phyloP scores from a whole-genome alignment of 352 stramenopile genomes.

The Hyaloperonospora arabidopsidis region DNA sequence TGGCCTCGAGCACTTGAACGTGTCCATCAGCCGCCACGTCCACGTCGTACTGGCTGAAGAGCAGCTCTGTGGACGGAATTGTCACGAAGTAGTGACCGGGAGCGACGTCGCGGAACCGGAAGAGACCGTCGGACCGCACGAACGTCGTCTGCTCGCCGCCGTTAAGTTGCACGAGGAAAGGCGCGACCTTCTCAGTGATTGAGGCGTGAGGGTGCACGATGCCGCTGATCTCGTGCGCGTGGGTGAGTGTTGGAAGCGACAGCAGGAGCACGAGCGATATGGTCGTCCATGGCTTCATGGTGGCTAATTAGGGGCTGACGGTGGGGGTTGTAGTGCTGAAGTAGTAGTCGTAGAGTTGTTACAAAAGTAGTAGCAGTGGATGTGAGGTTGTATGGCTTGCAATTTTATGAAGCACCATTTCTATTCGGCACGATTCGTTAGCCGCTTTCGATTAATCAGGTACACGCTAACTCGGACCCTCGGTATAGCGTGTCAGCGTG shows the following conservation, averaged over 20 bases:
- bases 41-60: constrained; percentile 73
- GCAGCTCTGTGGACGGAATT: constrained; percentile 51
- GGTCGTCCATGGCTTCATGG: too few species aligned
- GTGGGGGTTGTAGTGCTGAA: too few species aligned
- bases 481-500: too few species aligned
- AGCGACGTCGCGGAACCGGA: constrained; percentile 65
- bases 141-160: constrained; percentile 66
- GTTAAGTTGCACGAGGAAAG: constrained; percentile 63
- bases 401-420: too few species aligned
- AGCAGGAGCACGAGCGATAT: constrained; percentile 17
- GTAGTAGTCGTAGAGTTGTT: too few species aligned
- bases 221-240: constrained; percentile 50
- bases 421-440: too few species aligned
- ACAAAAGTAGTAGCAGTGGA: too few species aligned
- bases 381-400: too few species aligned
- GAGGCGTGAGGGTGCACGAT: constrained; percentile 40
- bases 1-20: constrained; percentile 67
- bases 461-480: too few species aligned
- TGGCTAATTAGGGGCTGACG: too few species aligned
- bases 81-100: constrained; percentile 70
- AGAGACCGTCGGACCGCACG: constrained; percentile 52
- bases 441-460: too few species aligned
- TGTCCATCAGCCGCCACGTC: constrained; percentile 46
- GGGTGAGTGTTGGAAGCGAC: constrained; percentile 22
- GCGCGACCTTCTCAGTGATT: constrained; percentile 50